phyloP scores from a whole-genome alignment of 495 filamentous ascomycete genomes.

The Aspergillus indologenus region DNA sequence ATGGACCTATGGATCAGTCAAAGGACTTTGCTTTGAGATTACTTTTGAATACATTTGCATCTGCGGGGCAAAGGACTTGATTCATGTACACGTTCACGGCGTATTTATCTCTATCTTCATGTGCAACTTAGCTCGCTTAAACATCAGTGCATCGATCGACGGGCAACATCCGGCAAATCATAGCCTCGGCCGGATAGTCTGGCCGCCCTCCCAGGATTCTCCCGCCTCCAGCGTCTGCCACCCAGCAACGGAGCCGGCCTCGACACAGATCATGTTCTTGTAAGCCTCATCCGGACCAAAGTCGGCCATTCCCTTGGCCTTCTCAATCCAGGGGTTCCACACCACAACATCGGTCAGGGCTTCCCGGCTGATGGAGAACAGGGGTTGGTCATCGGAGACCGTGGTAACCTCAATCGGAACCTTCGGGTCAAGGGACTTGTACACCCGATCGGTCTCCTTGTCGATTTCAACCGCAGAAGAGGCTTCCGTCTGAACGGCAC shows the following conservation, averaged over 20 bases:
- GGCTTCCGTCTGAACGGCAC: constrained; percentile 54
- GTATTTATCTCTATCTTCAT: background rate
- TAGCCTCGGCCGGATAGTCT: constrained; percentile 57
- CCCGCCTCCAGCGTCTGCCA: constrained; percentile 84
- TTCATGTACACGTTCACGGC: background rate
- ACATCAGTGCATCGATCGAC: constrained; percentile 20
- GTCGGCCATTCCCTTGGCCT: constrained; percentile 76
- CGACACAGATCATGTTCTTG: constrained; percentile 89
- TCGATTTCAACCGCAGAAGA: constrained; percentile 55
- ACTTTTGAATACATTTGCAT: background rate
- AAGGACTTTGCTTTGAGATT: background rate
- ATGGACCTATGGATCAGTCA: no score
- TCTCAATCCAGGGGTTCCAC: constrained; percentile 95
- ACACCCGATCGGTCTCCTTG: constrained; percentile 81
- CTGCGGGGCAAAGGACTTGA: background rate
- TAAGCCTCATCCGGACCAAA: constrained; percentile 87
- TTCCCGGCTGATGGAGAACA: constrained; percentile 72
- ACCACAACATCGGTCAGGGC: constrained; percentile 84
- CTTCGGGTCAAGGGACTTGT: constrained; percentile 59
- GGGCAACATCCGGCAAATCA: constrained; percentile 9
- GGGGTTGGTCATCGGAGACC: constrained; percentile 54
- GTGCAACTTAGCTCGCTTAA: background rate
- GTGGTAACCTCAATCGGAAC: constrained; percentile 52
- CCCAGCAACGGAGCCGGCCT: constrained; percentile 76
- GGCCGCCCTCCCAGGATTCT: constrained; percentile 86